These are phyloP conservation scores for Spathaspora girioi DNA, from an alignment of 805 yeast species.

Conservation along the genomic window DNA sequence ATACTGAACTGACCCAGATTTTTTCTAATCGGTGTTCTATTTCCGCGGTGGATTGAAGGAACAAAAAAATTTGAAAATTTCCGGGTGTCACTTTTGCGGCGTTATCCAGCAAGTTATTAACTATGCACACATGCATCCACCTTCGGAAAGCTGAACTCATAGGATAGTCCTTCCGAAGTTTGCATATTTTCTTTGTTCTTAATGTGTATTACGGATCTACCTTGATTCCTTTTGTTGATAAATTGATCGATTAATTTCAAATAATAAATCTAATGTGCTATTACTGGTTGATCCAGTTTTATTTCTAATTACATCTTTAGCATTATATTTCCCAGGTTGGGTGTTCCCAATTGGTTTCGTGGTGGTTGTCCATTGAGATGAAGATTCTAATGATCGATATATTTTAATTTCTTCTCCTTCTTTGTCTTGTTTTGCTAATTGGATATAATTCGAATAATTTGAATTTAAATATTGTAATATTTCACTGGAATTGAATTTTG, in stretches of 20 bases:
- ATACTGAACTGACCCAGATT: too few species aligned
- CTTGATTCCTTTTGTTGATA: slow-evolving; percentile 11
- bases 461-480: slow-evolving; percentile 16
- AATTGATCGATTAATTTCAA: slow-evolving; percentile 17
- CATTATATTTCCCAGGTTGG: slow-evolving; percentile 9
- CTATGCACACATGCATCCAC: neutral
- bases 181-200: neutral
- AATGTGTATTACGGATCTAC: neutral
- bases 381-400: slow-evolving; percentile 22
- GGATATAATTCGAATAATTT: slow-evolving; percentile 14
- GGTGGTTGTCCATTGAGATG: slow-evolving; percentile 18
- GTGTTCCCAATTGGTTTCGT: slow-evolving; percentile 2
- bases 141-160: neutral
- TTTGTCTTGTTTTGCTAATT: slow-evolving; percentile 18
- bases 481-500: slow-evolving; percentile 15
- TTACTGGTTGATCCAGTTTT: slow-evolving; percentile 2
- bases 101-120: neutral
- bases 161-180: neutral
- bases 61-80: neutral
- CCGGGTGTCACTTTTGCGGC: neutral
- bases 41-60: neutral
- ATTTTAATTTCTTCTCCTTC: slow-evolving; percentile 14
- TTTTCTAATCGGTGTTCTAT: neutral
- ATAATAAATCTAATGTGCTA: slow-evolving; percentile 12
- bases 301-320: slow-evolving; percentile 11